These are phyloP conservation scores for Exophiala phaeomuriformis DNA, from an alignment of 2,329 filamentous ascomycete genomes.

Conservation along the genomic window DNA sequence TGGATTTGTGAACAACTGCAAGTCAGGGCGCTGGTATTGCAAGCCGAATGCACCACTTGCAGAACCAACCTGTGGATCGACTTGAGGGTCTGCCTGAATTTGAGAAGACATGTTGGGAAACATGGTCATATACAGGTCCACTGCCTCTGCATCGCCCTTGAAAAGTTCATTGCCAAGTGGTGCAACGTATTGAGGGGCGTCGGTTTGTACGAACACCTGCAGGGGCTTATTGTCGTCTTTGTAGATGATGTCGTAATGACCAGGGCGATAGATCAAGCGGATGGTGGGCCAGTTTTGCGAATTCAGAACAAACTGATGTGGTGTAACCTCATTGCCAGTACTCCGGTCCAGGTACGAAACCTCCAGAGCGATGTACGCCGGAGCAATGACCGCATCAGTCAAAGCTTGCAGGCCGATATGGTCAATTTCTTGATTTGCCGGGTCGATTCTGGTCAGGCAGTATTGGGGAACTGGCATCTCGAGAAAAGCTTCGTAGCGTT, in stretches of 20 bases:
- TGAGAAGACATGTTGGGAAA: constrained; percentile 44
- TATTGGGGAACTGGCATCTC: constrained; percentile 59
- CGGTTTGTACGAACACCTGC: constrained; percentile 21
- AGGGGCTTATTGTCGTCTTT: constrained; percentile 38
- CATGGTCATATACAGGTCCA: constrained; percentile 4
- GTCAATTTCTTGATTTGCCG: constrained; percentile 76
- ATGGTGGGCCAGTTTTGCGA: constrained; percentile 50
- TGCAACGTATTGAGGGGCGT: constrained; percentile 14
- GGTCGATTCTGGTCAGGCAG: constrained; percentile 63
- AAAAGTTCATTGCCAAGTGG: constrained; percentile 7
- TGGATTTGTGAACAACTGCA: constrained; percentile 39
- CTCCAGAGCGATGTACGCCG: constrained; percentile 70
- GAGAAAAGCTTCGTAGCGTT: constrained; percentile 66
- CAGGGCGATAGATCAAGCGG: constrained; percentile 62
- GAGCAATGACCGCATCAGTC: constrained; percentile 70
- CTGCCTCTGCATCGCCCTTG: constrained; percentile 4
- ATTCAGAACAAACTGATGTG: constrained; percentile 38
- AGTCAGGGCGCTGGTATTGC: constrained; percentile 71
- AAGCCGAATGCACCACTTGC: constrained; percentile 48
- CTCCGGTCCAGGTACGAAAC: constrained; percentile 89
- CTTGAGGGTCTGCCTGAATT: neutral
- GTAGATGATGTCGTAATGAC: constrained; percentile 94
- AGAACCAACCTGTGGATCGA: neutral
- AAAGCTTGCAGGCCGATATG: constrained; percentile 75
- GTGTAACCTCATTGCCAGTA: constrained; percentile 63